Evolutionary conservation across 805 yeast genomes (phyloP).

Genomic region (Yarrowia alimentaria): DNA sequence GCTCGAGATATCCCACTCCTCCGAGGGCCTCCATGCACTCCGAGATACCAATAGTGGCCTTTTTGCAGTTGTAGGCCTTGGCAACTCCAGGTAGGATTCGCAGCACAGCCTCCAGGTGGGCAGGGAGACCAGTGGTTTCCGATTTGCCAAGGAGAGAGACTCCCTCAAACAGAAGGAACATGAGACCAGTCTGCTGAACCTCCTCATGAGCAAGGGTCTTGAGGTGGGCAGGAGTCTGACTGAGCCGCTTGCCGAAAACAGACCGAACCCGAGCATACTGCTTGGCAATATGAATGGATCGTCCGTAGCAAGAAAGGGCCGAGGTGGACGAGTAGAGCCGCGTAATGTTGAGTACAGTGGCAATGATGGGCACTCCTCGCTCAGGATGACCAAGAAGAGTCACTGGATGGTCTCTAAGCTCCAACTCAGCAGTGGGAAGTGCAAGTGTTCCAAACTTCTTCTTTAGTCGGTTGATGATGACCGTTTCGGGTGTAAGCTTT

Average conservation of each 20-base stretch:
- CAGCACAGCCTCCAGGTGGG: constrained; percentile 32
- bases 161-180: constrained; percentile 34
- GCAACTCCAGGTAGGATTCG: constrained; percentile 37
- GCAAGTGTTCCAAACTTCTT: constrained; percentile 39
- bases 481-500: constrained; percentile 33
- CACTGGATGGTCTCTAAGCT: constrained; percentile 34
- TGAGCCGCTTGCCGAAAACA: constrained; percentile 35
- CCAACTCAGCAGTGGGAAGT: constrained; percentile 39
- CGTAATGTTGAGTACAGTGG: constrained; percentile 37
- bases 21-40: constrained; percentile 41
- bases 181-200: constrained; percentile 32
- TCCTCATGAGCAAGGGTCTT: constrained; percentile 36
- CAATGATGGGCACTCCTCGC: constrained; percentile 36
- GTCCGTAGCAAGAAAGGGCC: constrained; percentile 34
- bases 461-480: constrained; percentile 36
- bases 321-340: constrained; percentile 35
- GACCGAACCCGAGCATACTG: constrained; percentile 35
- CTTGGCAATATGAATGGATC: constrained; percentile 34
- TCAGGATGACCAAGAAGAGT: constrained; percentile 33
- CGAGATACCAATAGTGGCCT: constrained; percentile 35
- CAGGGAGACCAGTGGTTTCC: constrained; percentile 30
- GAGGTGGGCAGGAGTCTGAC: constrained; percentile 35
- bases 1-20: constrained; percentile 39
- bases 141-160: constrained; percentile 34
- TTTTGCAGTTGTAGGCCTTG: constrained; percentile 36